Evolutionary conservation across 108 stramenopile species (phyloP).

Genomic region (Chaetoceros tenuissimus): DNA sequence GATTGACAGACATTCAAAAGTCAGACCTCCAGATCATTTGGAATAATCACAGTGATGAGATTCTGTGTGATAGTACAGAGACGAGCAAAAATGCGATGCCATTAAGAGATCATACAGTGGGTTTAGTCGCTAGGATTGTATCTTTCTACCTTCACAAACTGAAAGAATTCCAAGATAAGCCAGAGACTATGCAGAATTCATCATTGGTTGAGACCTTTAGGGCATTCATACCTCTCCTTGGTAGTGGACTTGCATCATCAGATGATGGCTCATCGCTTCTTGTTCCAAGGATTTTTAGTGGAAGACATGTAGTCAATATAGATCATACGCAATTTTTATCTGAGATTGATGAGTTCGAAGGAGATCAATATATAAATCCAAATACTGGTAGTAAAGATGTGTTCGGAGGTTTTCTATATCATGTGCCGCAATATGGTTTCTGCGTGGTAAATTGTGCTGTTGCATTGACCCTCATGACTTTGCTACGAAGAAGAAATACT

Average conservation of each 20-base stretch:
- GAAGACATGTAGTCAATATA: background rate
- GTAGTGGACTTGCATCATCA: too few species aligned
- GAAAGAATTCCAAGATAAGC: too few species aligned
- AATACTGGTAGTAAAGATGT: slow-evolving; percentile 2
- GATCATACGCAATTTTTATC: background rate
- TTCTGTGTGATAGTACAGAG: background rate
- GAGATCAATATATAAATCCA: background rate
- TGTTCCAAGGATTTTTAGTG: background rate
- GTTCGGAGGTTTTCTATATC: slow-evolving; percentile 42
- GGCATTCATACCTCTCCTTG: too few species aligned
- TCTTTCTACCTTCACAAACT: slow-evolving; percentile 17
- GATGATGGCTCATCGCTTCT: background rate
- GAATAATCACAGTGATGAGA: background rate
- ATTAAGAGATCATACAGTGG: background rate
- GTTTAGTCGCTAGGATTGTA: slow-evolving; percentile 16
- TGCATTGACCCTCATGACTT: slow-evolving; percentile 27
- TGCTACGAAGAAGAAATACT: slow-evolving; percentile 11
- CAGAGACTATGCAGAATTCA: background rate
- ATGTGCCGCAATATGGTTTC: slow-evolving; percentile 29
- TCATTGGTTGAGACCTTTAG: background rate
- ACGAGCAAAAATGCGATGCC: background rate
- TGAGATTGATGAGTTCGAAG: background rate
- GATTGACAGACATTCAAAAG: background rate
- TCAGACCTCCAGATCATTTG: background rate
- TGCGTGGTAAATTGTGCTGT: slow-evolving; percentile 27